A percentile compares a stretch with the other conserved stretches of the same genome.
These are phyloP conservation scores for Talaromyces sp. DNA, from an alignment of 2,329 filamentous ascomycete species.

Conservation along the genomic window DNA sequence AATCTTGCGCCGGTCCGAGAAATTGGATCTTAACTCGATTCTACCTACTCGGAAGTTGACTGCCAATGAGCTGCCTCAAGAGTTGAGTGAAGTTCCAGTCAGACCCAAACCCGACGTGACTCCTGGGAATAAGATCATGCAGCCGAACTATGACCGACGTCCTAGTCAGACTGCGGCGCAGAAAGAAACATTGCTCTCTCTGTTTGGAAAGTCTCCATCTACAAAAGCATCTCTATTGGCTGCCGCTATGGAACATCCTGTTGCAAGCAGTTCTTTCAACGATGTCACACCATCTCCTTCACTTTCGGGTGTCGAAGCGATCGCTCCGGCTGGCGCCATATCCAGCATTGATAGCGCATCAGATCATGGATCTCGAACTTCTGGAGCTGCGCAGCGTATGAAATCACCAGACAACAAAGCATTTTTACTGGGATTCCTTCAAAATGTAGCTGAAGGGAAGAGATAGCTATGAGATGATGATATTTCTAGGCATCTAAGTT, in stretches of 20 bases:
- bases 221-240: conserved; percentile 26
- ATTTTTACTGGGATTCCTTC: conserved; percentile 73
- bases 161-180: conserved; percentile 46
- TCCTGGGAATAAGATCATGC: conserved; percentile 22
- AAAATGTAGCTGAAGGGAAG: conserved; percentile 51
- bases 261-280: not conserved
- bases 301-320: conserved; percentile 12
- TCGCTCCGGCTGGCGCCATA: not conserved
- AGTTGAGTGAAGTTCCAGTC: conserved; percentile 19
- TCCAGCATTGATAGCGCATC: conserved; percentile 11
- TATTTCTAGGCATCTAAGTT: conserved; percentile 1
- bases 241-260: conserved; percentile 22
- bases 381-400: conserved; percentile 21
- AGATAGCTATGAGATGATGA: conserved; percentile 8
- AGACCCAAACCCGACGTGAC: conserved; percentile 17
- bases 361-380: conserved; percentile 7
- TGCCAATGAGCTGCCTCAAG: conserved; percentile 22
- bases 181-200: conserved; percentile 54
- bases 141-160: conserved; percentile 33
- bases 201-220: conserved; percentile 55
- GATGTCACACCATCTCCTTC: conserved; percentile 14
- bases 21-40: conserved; percentile 30
- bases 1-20: conserved; percentile 52
- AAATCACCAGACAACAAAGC: conserved; percentile 67
- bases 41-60: conserved; percentile 29